phyloP scores from a whole-genome alignment of 2,329 filamentous ascomycete species.

The Fusarium chaquense region DNA sequence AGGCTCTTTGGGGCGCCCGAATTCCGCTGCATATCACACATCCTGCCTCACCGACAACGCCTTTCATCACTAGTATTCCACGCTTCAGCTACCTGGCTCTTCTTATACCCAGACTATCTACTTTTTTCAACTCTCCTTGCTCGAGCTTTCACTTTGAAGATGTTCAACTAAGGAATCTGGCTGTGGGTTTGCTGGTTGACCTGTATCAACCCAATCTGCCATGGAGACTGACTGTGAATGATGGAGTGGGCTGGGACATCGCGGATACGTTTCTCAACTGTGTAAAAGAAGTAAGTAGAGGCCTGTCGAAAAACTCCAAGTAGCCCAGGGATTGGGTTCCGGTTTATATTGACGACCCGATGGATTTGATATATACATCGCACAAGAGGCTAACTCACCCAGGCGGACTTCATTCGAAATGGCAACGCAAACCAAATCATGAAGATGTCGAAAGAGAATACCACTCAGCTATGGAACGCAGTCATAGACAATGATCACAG shows the following conservation, averaged over 20 bases:
- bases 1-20: conserved; percentile 66
- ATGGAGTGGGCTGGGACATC: conserved; percentile 70
- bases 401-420: conserved; percentile 88
- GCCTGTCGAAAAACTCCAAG: neutral
- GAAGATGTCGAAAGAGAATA: conserved; percentile 86
- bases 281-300: conserved; percentile 68
- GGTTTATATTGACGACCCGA: neutral
- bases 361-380: neutral
- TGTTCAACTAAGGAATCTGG: conserved; percentile 64
- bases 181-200: conserved; percentile 67
- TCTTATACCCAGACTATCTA: conserved; percentile 65
- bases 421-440: conserved; percentile 92
- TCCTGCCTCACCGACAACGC: conserved; percentile 58
- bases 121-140: conserved; percentile 66
- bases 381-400: conserved; percentile 19
- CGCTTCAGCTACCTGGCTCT: conserved; percentile 71
- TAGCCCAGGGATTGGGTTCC: neutral
- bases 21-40: conserved; percentile 69
- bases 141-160: conserved; percentile 71
- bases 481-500: conserved; percentile 82
- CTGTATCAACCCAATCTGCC: conserved; percentile 67
- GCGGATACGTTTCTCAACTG: conserved; percentile 73
- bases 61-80: conserved; percentile 66
- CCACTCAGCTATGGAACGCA: conserved; percentile 83
- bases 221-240: conserved; percentile 66